Evolutionary conservation across 495 filamentous ascomycete species (phyloP).

Genomic region (Daldinia vernicosa): DNA sequence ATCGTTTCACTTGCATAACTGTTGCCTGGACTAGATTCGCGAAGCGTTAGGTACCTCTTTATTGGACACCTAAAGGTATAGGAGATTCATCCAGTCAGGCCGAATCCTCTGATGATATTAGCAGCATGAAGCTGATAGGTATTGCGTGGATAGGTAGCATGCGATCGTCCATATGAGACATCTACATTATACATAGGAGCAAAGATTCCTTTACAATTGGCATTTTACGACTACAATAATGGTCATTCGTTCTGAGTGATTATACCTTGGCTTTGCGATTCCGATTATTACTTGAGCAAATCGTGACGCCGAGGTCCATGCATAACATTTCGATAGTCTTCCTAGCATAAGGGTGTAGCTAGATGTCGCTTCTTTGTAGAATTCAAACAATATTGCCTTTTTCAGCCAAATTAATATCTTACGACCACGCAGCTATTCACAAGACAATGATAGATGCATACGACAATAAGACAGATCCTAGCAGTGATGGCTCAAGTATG

Average conservation of each 20-base stretch:
- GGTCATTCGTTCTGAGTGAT: slow-evolving; percentile 54
- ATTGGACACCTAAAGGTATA: slow-evolving; percentile 29
- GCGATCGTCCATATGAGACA: slow-evolving; percentile 15
- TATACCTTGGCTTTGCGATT: background rate
- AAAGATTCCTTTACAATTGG: background rate
- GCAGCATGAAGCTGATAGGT: slow-evolving; percentile 16
- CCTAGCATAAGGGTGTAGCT: background rate
- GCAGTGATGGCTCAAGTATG: background rate
- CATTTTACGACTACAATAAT: slow-evolving; percentile 1
- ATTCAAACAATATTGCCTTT: background rate
- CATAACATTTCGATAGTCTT: background rate
- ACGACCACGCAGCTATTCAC: background rate
- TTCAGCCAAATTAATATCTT: background rate
- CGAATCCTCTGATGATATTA: slow-evolving; percentile 22
- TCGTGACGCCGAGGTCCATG: background rate
- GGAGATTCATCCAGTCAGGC: slow-evolving; percentile 18
- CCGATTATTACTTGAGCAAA: background rate
- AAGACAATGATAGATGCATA: background rate
- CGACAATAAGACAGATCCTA: background rate
- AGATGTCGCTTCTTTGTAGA: background rate
- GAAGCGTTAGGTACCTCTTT: slow-evolving; percentile 19
- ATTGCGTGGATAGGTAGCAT: slow-evolving; percentile 22
- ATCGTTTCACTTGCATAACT: slow-evolving; percentile 37
- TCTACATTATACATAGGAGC: slow-evolving; percentile 10
- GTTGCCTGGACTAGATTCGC: slow-evolving; percentile 28